Conservation (phyloP, 257 asterid genomes). For the Solanum raphanifolium region DNA sequence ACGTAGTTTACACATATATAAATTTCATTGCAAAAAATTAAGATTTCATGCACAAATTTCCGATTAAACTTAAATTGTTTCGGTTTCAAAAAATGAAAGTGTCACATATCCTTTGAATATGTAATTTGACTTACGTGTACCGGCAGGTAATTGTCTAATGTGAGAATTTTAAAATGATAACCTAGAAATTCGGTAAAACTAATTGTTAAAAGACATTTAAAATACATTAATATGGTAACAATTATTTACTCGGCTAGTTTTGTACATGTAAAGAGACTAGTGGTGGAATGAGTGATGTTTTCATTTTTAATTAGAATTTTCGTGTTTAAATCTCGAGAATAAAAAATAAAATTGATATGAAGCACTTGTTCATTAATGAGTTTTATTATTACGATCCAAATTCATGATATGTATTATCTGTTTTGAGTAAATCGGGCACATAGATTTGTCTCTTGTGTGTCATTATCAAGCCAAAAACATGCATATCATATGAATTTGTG, state of each 20-base stretch:
- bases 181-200: neutral
- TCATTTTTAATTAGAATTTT: neutral
- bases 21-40: too few species aligned
- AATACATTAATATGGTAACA: neutral
- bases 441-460: neutral
- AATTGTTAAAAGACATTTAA: neutral
- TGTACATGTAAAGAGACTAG: neutral
- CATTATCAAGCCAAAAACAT: neutral
- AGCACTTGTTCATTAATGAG: neutral
- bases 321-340: neutral
- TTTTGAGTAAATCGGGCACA: neutral
- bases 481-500: neutral
- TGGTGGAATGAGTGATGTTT: neutral
- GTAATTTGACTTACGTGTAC: neutral
- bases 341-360: neutral
- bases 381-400: neutral
- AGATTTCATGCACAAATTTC: too few species aligned
- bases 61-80: too few species aligned
- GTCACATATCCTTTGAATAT: too few species aligned
- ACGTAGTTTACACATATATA: too few species aligned
- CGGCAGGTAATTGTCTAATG: neutral
- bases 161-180: neutral
- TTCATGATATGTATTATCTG: neutral
- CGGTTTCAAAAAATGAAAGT: too few species aligned
- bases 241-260: neutral